Conservation (phyloP, 2,329 filamentous ascomycete genomes). For the Hypomyces perniciosus region DNA sequence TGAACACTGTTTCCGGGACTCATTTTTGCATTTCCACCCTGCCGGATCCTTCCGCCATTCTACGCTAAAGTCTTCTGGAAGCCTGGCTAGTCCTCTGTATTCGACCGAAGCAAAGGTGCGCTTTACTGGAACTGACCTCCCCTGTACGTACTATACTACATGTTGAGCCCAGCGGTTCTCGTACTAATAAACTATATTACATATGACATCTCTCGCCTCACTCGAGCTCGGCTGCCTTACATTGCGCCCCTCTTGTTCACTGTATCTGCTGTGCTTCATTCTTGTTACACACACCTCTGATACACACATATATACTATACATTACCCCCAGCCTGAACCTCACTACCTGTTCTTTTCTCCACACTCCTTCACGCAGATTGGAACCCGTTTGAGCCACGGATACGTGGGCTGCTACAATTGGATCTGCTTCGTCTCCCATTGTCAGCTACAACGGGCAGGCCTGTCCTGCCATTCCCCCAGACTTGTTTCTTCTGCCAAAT, state of each 20-base stretch:
- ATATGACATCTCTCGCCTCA: not conserved
- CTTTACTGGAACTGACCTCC: not conserved
- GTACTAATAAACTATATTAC: too few species aligned
- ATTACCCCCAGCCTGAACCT: too few species aligned
- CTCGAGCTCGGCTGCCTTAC: not conserved
- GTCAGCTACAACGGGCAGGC: not conserved
- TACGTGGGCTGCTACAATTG: not conserved
- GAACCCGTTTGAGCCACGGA: too few species aligned
- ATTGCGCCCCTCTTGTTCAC: not conserved
- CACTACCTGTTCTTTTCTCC: too few species aligned
- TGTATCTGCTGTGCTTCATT: not conserved
- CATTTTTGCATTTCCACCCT: slow-evolving; percentile 6
- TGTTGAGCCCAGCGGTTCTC: not conserved
- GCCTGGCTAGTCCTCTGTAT: not conserved
- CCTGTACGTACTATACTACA: not conserved
- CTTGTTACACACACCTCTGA: not conserved
- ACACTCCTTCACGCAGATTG: too few species aligned
- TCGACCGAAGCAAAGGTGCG: not conserved
- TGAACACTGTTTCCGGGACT: not conserved
- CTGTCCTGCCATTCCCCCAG: not conserved
- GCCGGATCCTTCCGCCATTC: slow-evolving; percentile 6
- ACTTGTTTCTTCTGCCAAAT: not conserved
- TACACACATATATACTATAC: not conserved
- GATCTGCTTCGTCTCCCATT: not conserved
- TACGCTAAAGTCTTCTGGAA: slow-evolving; percentile 12